Conservation (phyloP, 306 rosid species). For the Lathyrus aphaca region DNA sequence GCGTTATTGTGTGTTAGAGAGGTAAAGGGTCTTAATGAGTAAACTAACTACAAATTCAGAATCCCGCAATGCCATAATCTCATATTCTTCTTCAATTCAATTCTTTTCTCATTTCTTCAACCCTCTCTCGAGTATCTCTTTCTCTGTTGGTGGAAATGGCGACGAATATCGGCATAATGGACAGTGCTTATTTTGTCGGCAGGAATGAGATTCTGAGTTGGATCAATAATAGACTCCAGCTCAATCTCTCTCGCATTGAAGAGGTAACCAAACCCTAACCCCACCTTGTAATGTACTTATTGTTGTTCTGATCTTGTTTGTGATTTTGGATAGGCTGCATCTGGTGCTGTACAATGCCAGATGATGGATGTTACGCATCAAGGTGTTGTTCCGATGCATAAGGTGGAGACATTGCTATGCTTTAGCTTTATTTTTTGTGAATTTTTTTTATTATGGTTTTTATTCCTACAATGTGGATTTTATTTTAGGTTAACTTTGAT, state of each 20-base stretch:
- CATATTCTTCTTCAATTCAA: too few species aligned
- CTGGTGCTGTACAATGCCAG: constrained; percentile 99
- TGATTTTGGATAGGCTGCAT: constrained; percentile 73
- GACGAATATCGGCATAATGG: constrained; percentile 91
- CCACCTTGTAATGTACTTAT: background rate
- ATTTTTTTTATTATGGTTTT: background rate
- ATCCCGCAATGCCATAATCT: constrained; percentile 12
- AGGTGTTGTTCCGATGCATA: constrained; percentile 97
- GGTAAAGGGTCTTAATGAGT: background rate
- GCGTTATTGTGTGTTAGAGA: background rate
- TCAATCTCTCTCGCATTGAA: constrained; percentile 86
- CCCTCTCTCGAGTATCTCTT: constrained; percentile 1
- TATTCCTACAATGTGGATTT: constrained; percentile 24
- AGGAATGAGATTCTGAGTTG: constrained; percentile 91
- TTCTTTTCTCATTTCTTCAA: background rate
- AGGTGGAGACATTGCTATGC: constrained; percentile 48
- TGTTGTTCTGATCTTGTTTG: constrained; percentile 21
- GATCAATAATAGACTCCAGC: constrained; percentile 90
- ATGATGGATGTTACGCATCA: constrained; percentile 87
- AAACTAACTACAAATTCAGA: constrained; percentile 16
- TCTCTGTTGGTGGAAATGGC: constrained; percentile 58
- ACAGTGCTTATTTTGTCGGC: constrained; percentile 92
- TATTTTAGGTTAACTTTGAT: constrained; percentile 79
- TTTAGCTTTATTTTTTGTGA: constrained; percentile 27
- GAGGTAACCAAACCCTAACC: constrained; percentile 53